Base-by-base conservation (phyloP, 371 early-diverging fungal genomes). In the Syncephalastrum contaminatum region DNA sequence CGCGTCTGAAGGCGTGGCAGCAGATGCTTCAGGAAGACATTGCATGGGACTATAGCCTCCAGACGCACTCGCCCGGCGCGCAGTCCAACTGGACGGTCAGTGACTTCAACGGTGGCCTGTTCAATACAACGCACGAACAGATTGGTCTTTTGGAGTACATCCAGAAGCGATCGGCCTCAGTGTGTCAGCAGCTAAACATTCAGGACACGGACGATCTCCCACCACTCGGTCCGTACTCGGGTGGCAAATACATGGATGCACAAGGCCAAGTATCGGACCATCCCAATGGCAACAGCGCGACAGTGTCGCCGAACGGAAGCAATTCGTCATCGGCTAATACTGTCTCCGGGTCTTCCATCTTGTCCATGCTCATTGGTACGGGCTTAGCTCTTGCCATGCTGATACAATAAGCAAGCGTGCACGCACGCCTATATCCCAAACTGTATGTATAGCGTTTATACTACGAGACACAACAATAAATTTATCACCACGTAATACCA, bases 1-100 rank as follows among this genome's bases (percentile, higher is more conserved):
- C 83, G 10, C 70, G 78, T 13, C 49, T 83, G n/a, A 58, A 74
- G 15, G 83, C 69, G 4, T 81, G 81, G 73, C 64, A 58, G 19
- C 46, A 61, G 7, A 77, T 83, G 81, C 66, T 83, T 49, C 27
- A 58, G 16, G 73, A 81, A 54, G 83, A 83, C 49, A 66, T 83
- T 48, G 69, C 64, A 19, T 83, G 83, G 83, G 75, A 78, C 50
- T 69, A 74, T 25, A 39, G 56, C 15, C 64, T 70, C 14, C 58
- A 64, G 4, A 66, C 70, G 27, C 51, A 60, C 42, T 80, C 80
- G 18, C 74, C 80, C 14, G 84, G 84, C 40, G 65, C 62, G 18
- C 53, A 64, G 24, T 56, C 54, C 41, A 58, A 57, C 25, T 80
- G 62, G 47, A 80, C 80, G 8, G 54, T 71, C 5, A 56, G 62